A percentile compares a stretch with the other conserved stretches of the same genome.
Conservation (phyloP, 768 basidiomycete species). For the Astraeus odoratus region DNA sequence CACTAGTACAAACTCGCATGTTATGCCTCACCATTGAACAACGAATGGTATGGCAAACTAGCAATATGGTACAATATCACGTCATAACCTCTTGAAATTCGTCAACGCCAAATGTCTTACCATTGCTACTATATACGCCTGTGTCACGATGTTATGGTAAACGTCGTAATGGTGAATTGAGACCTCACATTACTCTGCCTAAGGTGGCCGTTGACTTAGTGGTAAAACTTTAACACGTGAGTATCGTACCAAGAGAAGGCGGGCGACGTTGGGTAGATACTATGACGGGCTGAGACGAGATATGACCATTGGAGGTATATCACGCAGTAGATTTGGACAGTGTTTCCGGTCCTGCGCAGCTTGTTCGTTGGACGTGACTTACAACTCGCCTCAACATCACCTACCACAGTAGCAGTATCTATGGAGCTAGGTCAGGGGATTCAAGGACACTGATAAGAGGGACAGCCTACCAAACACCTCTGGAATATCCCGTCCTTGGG, state of each 20-base stretch:
- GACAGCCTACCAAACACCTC: not conserved
- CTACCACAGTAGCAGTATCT: not conserved
- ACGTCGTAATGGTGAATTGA: not conserved
- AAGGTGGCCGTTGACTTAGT: not conserved
- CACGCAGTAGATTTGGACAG: slow-evolving; percentile 2
- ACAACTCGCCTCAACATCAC: not conserved
- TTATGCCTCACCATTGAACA: not conserved
- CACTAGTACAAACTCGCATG: not conserved
- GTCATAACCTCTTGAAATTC: no score
- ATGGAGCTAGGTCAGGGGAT: not conserved
- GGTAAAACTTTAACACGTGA: not conserved
- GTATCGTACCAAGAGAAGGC: not conserved
- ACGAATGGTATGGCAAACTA: slow-evolving; percentile 3
- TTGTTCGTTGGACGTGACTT: not conserved
- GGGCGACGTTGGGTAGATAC: not conserved
- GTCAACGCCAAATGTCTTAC: not conserved
- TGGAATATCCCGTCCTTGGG: not conserved
- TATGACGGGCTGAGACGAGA: not conserved
- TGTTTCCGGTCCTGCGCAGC: not conserved
- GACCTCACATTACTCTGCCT: not conserved
- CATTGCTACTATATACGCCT: not conserved
- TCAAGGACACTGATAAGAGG: not conserved
- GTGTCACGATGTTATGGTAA: not conserved
- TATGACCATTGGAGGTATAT: not conserved
- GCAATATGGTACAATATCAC: not conserved